phyloP scores from a whole-genome alignment of 441 rosid species.

The Eutrema salsugineum region DNA sequence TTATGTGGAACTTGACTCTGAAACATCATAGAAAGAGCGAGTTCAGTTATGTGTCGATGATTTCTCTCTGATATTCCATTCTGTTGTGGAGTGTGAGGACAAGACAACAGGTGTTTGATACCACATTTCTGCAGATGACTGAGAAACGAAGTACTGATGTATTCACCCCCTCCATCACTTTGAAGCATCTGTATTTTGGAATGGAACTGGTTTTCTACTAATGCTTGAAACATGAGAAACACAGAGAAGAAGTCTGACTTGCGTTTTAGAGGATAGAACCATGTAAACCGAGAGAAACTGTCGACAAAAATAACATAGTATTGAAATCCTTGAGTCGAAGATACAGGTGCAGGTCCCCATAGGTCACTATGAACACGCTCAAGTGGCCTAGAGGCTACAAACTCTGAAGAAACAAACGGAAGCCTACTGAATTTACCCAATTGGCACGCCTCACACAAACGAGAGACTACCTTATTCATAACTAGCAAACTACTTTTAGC shows the following conservation, averaged over 20 bases:
- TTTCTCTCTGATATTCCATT: background rate
- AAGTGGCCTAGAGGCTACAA: background rate
- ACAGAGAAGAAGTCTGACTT: background rate
- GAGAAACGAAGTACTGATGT: rapidly evolving
- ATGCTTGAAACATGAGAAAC: rapidly evolving
- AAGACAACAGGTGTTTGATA: rapidly evolving
- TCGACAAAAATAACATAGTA: background rate
- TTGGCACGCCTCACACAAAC: too few relatives aligned
- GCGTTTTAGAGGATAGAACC: background rate
- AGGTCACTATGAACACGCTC: background rate
- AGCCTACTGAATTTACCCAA: too few relatives aligned
- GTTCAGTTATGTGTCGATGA: too few relatives aligned
- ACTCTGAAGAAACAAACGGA: too few relatives aligned
- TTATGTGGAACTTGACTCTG: background rate
- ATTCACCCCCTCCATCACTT: background rate
- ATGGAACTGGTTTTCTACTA: background rate
- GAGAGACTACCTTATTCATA: too few relatives aligned
- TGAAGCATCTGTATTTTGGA: background rate
- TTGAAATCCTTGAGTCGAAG: rapidly evolving
- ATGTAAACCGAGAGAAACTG: background rate
- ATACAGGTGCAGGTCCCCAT: background rate
- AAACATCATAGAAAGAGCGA: too few relatives aligned
- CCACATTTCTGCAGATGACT: rapidly evolving
- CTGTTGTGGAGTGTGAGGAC: background rate
- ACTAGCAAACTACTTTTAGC: too few relatives aligned